Evolutionary conservation across 176 grass and related monocot species (phyloP), one percentile per base, ranked within the genome.

Genomic region (Chrysopogon serrulatus): DNA sequence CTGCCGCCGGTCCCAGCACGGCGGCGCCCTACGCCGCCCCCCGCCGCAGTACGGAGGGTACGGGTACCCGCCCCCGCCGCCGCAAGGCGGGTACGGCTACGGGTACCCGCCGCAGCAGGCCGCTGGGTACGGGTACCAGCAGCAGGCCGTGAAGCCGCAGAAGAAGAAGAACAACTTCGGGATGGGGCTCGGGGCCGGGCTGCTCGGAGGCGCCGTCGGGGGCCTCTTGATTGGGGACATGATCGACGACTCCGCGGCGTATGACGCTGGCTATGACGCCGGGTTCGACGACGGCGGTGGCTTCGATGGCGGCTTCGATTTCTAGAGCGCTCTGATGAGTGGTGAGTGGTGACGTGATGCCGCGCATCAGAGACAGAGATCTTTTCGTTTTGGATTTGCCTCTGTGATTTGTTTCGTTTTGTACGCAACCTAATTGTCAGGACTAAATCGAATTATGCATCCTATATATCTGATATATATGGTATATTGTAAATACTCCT

Each of bases 191-290:
- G 88, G 90, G 0, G 88, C 90, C 17, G 95, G 92, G 10, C 68
- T 94, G 26, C 86, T 94, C 28, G 89, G 92, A 5, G 92, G 92
- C 37, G 92, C 90, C 16, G 74, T 98, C 30, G 92, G 95, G 0
- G 95, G 95, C 9, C 79, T 95, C 15, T 76, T 98, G 33, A 73
- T 98, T 24, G 92, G 92, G 4, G 94, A 97, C 5, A 86, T 92
- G 86, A 61, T 87, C 0, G 72, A 77, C 1, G 92, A 95, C 57
- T 60, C 72, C 9, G 67, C 40, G 63, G 13, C 15, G 17, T 90
- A 93, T 0, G 91, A 91, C 13, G 47, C 37, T 3, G 94, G 94
- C 6, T 94, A 88, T 26, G 87, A 90, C 60, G 90, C 12, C 1
- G 94, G 91, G 18, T 96, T 87, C 79, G 86, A 88, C 31, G 85